Base-by-base conservation (phyloP, 2,329 filamentous ascomycete genomes). In the Cladosporium sp. region DNA sequence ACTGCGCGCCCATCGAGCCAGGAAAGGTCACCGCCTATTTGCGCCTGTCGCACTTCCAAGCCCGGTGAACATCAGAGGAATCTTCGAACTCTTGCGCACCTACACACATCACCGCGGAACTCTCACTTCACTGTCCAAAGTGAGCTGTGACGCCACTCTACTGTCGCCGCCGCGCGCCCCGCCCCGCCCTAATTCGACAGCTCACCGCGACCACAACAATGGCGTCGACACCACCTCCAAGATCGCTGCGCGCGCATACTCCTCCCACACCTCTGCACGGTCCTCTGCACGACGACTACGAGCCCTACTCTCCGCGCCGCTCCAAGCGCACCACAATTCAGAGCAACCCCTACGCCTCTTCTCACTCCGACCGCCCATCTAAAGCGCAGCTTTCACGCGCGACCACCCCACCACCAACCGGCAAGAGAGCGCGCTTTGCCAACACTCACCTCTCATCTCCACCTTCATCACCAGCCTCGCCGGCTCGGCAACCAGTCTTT, bases 261-360 rank as follows among this genome's bases (percentile, higher is more conserved):
- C 89, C 89, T 61, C 82, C 83, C 40, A 86, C 88, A 58, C 89
- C 89, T 50, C 82, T 82, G 60, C 82, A 85, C 69, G 88, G 88
- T 50, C 59, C 74, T 38, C 85, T 80, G 67, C 78, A 81, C 64
- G 88, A 92, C 73, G 75, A 79, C 63, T 92, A 87, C 79, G 83
- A 89, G 68, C 88, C 88, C 45, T 92, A 86, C 70, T 85, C 86
- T 61, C 86, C 87, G 57, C 67, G 68, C 37, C 64, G 68, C 15
- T 70, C 66, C 5, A 69, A 59, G 37, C 59, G 68, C 28, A 63
- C 51, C 47, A 64, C 69, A 14, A 64, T 68, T 60, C 74, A 78
- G 59, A 59, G 60, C 66, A 68, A 80, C 80, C 72, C 87, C 66
- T 76, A 61, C 66, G 70, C 63, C 72, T 73, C 69, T 64, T 67